A percentile compares a stretch with the other conserved stretches of the same genome.
phyloP scores from a whole-genome alignment of 23 red algal genomes.

The Gracilaria caudata region DNA sequence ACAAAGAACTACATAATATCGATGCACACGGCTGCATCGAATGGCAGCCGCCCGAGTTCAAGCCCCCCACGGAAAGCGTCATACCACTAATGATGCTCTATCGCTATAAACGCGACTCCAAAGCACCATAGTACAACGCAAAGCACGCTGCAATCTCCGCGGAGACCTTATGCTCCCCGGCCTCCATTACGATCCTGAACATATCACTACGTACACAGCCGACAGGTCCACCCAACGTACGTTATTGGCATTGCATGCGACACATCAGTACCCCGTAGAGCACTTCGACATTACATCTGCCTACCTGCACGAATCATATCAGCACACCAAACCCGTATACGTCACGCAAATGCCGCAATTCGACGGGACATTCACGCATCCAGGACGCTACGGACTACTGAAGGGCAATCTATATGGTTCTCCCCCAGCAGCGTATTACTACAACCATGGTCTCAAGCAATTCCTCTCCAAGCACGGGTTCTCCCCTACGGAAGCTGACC shows the following conservation, averaged over 20 bases:
- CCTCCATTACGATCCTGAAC: slow-evolving; percentile 28
- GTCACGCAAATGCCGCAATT: slow-evolving; percentile 18
- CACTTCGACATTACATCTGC: slow-evolving; percentile 27
- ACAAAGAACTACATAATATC: neutral
- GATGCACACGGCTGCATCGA: neutral
- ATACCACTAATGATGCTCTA: slow-evolving; percentile 10
- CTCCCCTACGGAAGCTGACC: too few relatives aligned
- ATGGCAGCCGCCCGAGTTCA: neutral
- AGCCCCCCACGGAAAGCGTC: neutral
- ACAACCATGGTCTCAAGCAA: neutral
- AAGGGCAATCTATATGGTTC: neutral
- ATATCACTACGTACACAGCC: neutral
- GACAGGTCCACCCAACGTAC: neutral
- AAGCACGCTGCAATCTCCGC: slow-evolving; percentile 1
- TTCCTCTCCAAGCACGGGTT: too few relatives aligned
- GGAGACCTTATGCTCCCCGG: neutral
- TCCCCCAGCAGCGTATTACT: slow-evolving; percentile 21
- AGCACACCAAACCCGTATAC: slow-evolving; percentile 8
- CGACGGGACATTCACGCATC: neutral
- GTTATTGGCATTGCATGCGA: neutral
- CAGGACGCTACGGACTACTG: neutral
- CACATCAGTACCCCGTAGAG: neutral
- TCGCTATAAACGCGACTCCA: neutral
- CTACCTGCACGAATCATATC: slow-evolving; percentile 14
- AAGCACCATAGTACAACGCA: slow-evolving; percentile 4